Base-by-base conservation (phyloP, 2,329 filamentous ascomycete species). In the Beauveria scarabaeidicola region DNA sequence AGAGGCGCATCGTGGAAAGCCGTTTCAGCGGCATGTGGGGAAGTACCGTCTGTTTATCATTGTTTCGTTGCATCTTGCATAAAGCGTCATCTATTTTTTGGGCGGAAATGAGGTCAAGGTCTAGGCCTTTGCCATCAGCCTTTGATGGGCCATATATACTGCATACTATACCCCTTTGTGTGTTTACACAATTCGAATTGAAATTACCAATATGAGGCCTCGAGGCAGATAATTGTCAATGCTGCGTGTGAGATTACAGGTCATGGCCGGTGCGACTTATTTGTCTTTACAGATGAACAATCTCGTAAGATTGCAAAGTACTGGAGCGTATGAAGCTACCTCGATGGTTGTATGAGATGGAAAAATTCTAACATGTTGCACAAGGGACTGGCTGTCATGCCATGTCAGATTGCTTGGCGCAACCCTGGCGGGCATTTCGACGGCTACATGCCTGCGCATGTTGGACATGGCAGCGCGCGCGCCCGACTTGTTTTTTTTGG, bases 1-100 rank as follows among this genome's bases (percentile, higher is more conserved):
- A 43, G 23, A 19, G 29, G 15, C 25, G 25, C 17, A 50, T 29
- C 9, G 21, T 43, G 21, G 36, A 43, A 53, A 41, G 52, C 41
- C n/a, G 25, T 36, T 46, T 38, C 15, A 36, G 25, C 17, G 7
- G 19, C 44, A 48, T 19, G 44, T 48, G 54, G 43, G 54, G 54
- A 10, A 21, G 29, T 19, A n/a, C 19, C 27, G 32, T 48, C 5
- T 32, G 8, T 23, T 23, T 55, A n/a, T 29, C 9, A 25, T 36
- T 32, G 11, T 44, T 55, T 55, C 27, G 29, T 57, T 11, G 53
- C 29, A 48, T 57, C 15, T 50, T 41, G 54, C 54, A 57, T 57
- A 11, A 50, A 40, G 54, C 32, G 44, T 41, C 23, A 40, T 48
- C 19, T 47, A 8, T 56, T 25, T 47, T 21, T 38, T 38, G 17